Evolutionary conservation across 257 asterid species (phyloP).

Genomic region (Verbena officinalis): DNA sequence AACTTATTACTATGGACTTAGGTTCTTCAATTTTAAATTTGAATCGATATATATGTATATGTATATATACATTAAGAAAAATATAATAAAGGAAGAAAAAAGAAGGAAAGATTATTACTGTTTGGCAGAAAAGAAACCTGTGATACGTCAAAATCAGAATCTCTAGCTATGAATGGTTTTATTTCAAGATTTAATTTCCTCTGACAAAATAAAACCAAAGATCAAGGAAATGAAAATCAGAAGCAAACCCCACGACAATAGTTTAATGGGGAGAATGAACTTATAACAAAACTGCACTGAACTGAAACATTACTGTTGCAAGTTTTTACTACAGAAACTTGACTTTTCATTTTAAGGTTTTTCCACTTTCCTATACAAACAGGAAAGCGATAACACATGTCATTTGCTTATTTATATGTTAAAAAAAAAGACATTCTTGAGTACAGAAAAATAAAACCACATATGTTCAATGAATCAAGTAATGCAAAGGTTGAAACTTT

Average conservation of each 20-base stretch:
- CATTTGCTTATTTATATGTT: not conserved
- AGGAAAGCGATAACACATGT: conserved; percentile 19
- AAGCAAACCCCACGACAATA: conserved; percentile 12
- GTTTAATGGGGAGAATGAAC: not conserved
- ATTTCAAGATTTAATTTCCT: conserved; percentile 38
- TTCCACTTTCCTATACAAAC: conserved; percentile 29
- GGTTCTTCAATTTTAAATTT: too few relatives aligned
- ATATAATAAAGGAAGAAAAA: not conserved
- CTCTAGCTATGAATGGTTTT: conserved; percentile 42
- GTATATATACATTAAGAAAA: too few relatives aligned
- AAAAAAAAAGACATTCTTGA: conserved; percentile 20
- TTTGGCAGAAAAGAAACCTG: conserved; percentile 32
- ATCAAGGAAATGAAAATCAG: conserved; percentile 23
- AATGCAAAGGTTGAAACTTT: not conserved
- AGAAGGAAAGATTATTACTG: not conserved
- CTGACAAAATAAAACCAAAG: conserved; percentile 49
- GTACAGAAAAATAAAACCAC: not conserved
- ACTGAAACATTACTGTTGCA: conserved; percentile 22
- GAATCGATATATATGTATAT: too few relatives aligned
- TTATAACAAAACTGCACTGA: conserved; percentile 26
- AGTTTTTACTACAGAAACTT: conserved; percentile 25
- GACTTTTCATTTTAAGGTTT: conserved; percentile 29
- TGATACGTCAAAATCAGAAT: conserved; percentile 69
- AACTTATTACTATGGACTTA: too few relatives aligned
- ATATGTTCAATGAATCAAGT: not conserved